A percentile compares a stretch with the other conserved stretches of the same genome.
Conservation (phyloP, 148 eudicot genomes). For the Diospyros kaki region DNA sequence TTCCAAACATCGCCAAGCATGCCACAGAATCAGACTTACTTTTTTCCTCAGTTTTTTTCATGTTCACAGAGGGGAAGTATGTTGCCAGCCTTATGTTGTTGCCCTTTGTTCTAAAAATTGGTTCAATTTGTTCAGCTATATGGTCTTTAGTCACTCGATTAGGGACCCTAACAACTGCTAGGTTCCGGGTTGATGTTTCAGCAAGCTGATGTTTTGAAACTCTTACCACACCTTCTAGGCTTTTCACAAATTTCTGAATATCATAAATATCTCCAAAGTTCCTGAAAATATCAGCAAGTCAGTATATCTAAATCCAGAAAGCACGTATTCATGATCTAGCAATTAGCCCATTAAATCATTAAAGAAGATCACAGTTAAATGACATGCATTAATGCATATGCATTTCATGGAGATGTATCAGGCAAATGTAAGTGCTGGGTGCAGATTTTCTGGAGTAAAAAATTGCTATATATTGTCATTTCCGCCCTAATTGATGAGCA, state of each 20-base stretch:
- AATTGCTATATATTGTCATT: too few relatives aligned
- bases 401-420: too few relatives aligned
- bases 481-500: too few relatives aligned
- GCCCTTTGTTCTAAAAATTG: constrained; percentile 60
- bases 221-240: constrained; percentile 84
- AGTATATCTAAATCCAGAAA: not conserved
- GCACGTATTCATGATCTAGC: not conserved
- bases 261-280: constrained; percentile 78
- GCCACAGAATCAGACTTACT: constrained; percentile 46
- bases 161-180: constrained; percentile 84
- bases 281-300: constrained; percentile 40
- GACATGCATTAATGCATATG: not conserved
- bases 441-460: not conserved
- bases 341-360: not conserved
- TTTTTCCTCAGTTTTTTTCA: constrained; percentile 46
- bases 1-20: constrained; percentile 87
- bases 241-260: constrained; percentile 57
- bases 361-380: not conserved
- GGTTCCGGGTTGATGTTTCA: constrained; percentile 45
- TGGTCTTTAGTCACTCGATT: constrained; percentile 70
- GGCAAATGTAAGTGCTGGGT: constrained; percentile 1
- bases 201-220: constrained; percentile 62
- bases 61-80: constrained; percentile 81
- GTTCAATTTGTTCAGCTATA: constrained; percentile 58
- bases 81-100: constrained; percentile 82